These are phyloP conservation scores for Hypomyces rosellus DNA, from an alignment of 2,329 filamentous ascomycete species.

Conservation along the genomic window DNA sequence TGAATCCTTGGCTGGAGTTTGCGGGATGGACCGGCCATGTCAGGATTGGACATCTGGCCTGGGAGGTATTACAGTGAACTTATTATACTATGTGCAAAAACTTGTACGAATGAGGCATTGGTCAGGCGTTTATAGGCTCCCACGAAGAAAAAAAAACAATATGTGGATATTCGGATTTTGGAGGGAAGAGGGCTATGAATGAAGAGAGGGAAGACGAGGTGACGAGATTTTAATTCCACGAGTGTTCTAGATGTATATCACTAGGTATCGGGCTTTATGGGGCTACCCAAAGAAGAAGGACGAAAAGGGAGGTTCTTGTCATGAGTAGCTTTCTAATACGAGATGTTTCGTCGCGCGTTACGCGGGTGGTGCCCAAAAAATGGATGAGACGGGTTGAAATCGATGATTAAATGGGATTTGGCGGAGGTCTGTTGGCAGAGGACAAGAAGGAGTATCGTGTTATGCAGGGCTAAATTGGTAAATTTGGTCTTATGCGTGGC, in stretches of 20 bases:
- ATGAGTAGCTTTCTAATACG: too few species aligned
- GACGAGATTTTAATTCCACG: neutral
- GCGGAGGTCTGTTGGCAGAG: too few species aligned
- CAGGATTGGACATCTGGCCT: constrained; percentile 1
- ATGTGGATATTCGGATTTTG: constrained; percentile 1
- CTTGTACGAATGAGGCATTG: constrained; percentile 6
- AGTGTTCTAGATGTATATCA: neutral
- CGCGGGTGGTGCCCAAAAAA: too few species aligned
- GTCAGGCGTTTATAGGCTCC: constrained; percentile 9
- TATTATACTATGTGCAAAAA: neutral
- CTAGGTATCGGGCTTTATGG: neutral
- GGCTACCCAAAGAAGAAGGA: neutral
- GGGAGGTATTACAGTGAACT: neutral
- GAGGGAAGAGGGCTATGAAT: neutral
- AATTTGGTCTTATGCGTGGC: too few species aligned
- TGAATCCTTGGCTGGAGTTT: neutral
- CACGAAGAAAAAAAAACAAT: neutral
- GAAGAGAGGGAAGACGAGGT: neutral
- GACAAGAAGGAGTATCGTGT: too few species aligned
- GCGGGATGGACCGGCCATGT: neutral
- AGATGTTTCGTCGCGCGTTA: too few species aligned
- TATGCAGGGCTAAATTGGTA: too few species aligned
- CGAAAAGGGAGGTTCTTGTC: too few species aligned
- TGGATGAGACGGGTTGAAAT: too few species aligned
- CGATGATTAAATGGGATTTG: too few species aligned